Evolutionary conservation across 768 basidiomycete species (phyloP), one percentile per base, ranked within the genome.

Genomic region (Agaricus blazei): DNA sequence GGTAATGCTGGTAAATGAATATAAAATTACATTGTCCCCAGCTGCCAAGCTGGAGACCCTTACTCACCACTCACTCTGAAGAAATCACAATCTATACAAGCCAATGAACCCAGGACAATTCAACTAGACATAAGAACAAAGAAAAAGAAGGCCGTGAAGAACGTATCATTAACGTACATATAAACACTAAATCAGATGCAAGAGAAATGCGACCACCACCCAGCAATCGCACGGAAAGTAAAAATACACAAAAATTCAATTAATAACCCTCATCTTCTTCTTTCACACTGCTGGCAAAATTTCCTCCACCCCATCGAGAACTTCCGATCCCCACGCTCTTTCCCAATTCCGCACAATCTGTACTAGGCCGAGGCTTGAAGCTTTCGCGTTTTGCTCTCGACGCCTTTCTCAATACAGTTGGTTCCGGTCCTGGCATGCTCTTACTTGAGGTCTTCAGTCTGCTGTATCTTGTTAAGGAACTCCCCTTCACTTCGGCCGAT

Each of bases 301-400:
- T 34, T 34, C 71, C 72, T 23, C 59, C 67, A 52, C 68, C 60
- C 62, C 67, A 67, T 49, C 67, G 65, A 29, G 59, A 59, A 29
- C 63, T 63, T 46, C 65, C 66, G 29, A 62, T 63, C 28, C 65
- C 68, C 36, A 64, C 60, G 57, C 67, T 60, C 45, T 59, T 55
- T 19, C 63, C 64, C 38, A 64, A 57, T 53, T 73, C 73, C 48
- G 65, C 27, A 45, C 60, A 74, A 60, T 91, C 90, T 19, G 83
- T 68, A 62, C 90, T 92, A 42, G 88, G 81, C 36, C 91, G 75
- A 9, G 91, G 91, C 65, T 82, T 88, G 68, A 93, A 93, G 68
- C 90, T 93, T 72, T 93, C 90, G 59, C 86, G 76, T 57, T 77
- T 70, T 40, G 80, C 79, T 49, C 82, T 70, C 40, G 76, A 68